Base-by-base conservation (phyloP, 345 rosid species). In the Gynandropsis gynandra region DNA sequence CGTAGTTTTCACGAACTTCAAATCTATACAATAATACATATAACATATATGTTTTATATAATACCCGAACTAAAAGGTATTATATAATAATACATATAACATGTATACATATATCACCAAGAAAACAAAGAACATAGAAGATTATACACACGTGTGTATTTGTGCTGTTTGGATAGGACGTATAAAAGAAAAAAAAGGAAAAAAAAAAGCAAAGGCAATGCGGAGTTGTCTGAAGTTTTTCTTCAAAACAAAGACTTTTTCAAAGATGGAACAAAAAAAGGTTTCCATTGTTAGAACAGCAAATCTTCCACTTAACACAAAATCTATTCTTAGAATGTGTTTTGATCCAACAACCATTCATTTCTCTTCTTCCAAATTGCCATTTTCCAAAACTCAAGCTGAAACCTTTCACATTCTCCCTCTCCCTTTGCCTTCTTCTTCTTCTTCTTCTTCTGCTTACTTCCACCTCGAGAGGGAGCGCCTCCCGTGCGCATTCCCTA, bases 401-500 rank as follows among this genome's bases (percentile, higher is more conserved):
- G 11, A 2, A 13, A 8, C 15, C 41, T 10, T 9, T 2, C 11
- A 37, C 41, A 37, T 37, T 37, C 41, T 37, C 8, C 11, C 41
- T 4, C 41, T 37, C n/a, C 41, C n/a, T 37, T 37, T 13, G 11
- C 41, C 9, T 37, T 13, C 41, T 8, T 2, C 41, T 37, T 1
- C 41, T 8, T 63, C 45, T 42, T 33, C 56, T 62, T 42, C 24
- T 56, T 48, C 64, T 66, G 78, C 37, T 15, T 65, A 64, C 52
- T 65, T 73, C 43, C 59, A 54, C 42, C 50, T 59, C 57, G 14
- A 67, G 72, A 87, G 89, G 93, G 81, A 69, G 78, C 80, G 79
- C 72, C 68, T 18, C 56, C 24, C 21, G 70, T 70, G 88, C 72
- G 77, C 73, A 74, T 67, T 56, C 76, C 70, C 61, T 42, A 43